These are phyloP conservation scores for Candida andamanensis DNA, from an alignment of 805 yeast species.

Conservation along the genomic window DNA sequence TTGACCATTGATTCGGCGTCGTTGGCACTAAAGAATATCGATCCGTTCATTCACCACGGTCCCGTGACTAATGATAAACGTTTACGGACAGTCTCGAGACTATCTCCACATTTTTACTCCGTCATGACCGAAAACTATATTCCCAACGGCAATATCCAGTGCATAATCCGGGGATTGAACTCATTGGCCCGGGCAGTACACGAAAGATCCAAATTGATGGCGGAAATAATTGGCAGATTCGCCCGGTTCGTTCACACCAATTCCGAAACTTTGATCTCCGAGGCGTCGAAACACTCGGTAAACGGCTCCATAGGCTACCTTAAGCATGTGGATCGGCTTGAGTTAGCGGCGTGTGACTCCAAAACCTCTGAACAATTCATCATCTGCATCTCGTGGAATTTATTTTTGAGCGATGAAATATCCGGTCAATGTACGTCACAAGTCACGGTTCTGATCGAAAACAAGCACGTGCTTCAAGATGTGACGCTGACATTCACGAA, in stretches of 20 bases:
- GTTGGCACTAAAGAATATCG: not conserved
- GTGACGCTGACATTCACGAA: conserved; percentile 13
- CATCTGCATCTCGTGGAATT: conserved; percentile 19
- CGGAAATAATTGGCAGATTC: conserved; percentile 18
- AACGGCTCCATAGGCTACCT: too few species aligned
- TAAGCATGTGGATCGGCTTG: too few species aligned
- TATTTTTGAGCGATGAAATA: conserved; percentile 15
- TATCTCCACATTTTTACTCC: conserved; percentile 20
- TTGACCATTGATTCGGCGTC: conserved; percentile 1
- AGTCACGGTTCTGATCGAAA: conserved; percentile 5
- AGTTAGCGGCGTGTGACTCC: too few species aligned
- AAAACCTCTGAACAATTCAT: too few species aligned
- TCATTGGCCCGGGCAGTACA: conserved; percentile 23
- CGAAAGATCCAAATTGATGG: conserved; percentile 17
- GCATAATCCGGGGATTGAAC: conserved; percentile 27
- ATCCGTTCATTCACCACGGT: too few species aligned
- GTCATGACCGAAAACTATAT: conserved; percentile 20
- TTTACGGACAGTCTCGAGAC: conserved; percentile 2
- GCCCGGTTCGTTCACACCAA: conserved; percentile 12
- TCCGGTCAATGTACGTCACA: conserved; percentile 21
- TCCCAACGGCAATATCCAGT: conserved; percentile 21
- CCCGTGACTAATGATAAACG: too few species aligned
- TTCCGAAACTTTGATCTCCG: too few species aligned
- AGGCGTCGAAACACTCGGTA: too few species aligned
- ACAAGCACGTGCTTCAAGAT: conserved; percentile 3